Base-by-base conservation (phyloP, 441 rosid species). In the Biscutella laevigata region DNA sequence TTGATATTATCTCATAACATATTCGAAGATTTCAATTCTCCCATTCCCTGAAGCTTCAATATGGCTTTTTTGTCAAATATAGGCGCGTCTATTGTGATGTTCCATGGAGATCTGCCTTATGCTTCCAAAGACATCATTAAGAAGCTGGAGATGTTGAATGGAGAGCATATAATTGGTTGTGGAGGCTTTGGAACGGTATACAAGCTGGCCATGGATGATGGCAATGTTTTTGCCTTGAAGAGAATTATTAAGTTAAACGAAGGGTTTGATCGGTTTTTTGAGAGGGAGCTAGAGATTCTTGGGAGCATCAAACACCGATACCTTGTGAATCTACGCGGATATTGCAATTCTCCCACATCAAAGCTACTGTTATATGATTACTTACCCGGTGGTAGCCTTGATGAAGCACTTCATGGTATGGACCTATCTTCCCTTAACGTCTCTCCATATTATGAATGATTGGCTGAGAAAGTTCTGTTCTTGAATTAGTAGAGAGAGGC, bases 41-140 rank as follows among this genome's bases (percentile, higher is more conserved):
- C 22, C 5, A 19, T 47, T 11, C 47, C 58, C 40, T 21, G 22
- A 50, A 59, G 56, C 57, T 53, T 62, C 20, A 24, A 14, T 55
- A 33, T 51, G 26, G 41, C 12, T 36, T 17, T 28, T 6, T 25
- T 12, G n/a, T n/a, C n/a, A n/a, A 44, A 26, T 59, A 43, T 73
- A 92, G 99, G 97, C 58, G 95, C 99, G 20, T 88, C 99, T 28
- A 74, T 92, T 71, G 88, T 88, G 55, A 86, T 86, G 88, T 92
- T 92, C 68, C 99, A 92, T 47, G 99, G 99, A 69, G 99, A 92
- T 69, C 72, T 92, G 77, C 99, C 99, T 19, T 88, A 92, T 72
- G 77, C 97, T 45, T 86, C 99, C 2, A 92, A 81, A 68, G 99
- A 92, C 60, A 84, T 92, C 29, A 84, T 88, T 35, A 88, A 77